Base-by-base conservation (phyloP, 805 yeast species). In the Pichia gijzeniarum region DNA sequence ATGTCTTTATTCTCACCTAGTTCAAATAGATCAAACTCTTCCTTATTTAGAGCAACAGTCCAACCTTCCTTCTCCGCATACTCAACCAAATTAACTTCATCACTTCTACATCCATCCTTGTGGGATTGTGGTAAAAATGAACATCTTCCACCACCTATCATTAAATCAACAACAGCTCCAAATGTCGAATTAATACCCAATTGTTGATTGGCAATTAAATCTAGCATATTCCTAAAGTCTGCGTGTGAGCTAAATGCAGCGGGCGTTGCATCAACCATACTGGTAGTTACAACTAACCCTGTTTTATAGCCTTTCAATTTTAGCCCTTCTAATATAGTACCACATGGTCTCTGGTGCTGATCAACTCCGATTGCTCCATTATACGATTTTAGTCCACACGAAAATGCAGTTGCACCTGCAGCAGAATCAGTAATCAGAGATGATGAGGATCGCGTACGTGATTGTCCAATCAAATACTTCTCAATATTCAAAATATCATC, bases 351-450 rank as follows among this genome's bases (percentile, higher is more conserved):
- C 40, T 73, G 69, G 28, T 71, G 65, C 1, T 87, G 78, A 48
- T 75, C 74, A 14, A 90, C 95, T n/a, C 88, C 95, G 61, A 90
- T 85, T 12, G 95, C 96, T 14, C 95, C 93, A 61, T 90, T 90
- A 65, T 86, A 88, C 5, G 89, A 69, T 68, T 90, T 90, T 55
- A 79, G 58, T 5, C 80, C 91, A 63, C 96, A 87, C 0, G 95
- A 73, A 58, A 89, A 90, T 1, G 95, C 96, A 13, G 96, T 88
- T 14, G 96, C 98, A 14, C 96, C 97, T 2, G 98, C 98, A 10
- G 98, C 98, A 25, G 95, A 85, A 62, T 90, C 98, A 0, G 98
- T 90, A 48, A 90, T 77, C 55, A 85, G 69, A 1, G 95, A 84
- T 51, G 73, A 70, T 21, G 79, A 77, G 16, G 95, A 85, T 50